phyloP scores from a whole-genome alignment of 352 stramenopile genomes.

The Pythium utonaiense region DNA sequence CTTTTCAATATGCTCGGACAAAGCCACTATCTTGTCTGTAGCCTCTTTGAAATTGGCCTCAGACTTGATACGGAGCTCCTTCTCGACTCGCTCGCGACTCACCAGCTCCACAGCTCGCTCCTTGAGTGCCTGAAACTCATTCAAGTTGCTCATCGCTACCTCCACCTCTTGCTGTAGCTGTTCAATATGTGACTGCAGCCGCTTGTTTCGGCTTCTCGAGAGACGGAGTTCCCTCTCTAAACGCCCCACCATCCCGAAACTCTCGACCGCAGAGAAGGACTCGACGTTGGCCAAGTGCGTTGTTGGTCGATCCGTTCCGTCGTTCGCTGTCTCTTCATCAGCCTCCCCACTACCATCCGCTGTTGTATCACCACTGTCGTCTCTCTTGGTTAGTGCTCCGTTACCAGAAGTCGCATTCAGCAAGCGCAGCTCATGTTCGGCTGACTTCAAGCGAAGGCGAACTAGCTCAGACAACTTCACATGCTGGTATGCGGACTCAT shows the following conservation, averaged over 20 bases:
- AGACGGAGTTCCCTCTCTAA: conserved; percentile 71
- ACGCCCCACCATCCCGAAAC: conserved; percentile 49
- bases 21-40: conserved; percentile 84
- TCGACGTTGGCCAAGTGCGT: conserved; percentile 58
- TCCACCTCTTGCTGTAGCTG: conserved; percentile 55
- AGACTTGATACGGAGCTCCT: conserved; percentile 75
- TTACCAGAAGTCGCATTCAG: conserved; percentile 24
- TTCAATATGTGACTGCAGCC: conserved; percentile 43
- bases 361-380: background rate
- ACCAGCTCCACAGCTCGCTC: conserved; percentile 75
- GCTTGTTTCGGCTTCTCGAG: conserved; percentile 70
- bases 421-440: conserved; percentile 53
- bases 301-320: background rate
- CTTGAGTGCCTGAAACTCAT: conserved; percentile 67
- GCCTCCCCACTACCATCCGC: background rate
- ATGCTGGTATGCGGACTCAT: conserved; percentile 64
- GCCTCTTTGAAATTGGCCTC: conserved; percentile 60
- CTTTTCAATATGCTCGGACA: conserved; percentile 96
- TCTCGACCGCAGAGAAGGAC: conserved; percentile 57
- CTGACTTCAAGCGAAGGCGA: conserved; percentile 57
- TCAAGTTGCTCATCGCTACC: conserved; percentile 35
- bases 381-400: background rate
- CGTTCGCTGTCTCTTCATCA: background rate
- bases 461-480: conserved; percentile 69
- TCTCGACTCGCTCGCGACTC: conserved; percentile 80